Evolutionary conservation across 2,329 filamentous ascomycete genomes (phyloP).

Genomic region (Drechslera avenae): DNA sequence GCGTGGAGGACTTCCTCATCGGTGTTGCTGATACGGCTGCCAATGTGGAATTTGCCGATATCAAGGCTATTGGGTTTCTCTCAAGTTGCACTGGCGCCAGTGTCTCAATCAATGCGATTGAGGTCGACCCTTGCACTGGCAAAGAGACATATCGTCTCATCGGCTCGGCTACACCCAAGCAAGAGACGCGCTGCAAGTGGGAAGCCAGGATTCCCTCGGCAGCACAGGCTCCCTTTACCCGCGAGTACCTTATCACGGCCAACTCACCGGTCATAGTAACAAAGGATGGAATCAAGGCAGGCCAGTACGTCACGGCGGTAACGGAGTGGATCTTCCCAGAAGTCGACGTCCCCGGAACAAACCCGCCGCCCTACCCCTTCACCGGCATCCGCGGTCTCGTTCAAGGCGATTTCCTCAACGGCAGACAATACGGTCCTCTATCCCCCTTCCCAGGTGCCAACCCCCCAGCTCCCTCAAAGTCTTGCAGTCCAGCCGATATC

Average conservation of each 20-base stretch:
- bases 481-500: conserved; percentile 30
- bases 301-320: conserved; percentile 51
- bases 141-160: conserved; percentile 45
- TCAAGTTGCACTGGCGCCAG: conserved; percentile 44
- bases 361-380: conserved; percentile 35
- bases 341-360: conserved; percentile 47
- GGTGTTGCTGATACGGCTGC: conserved; percentile 46
- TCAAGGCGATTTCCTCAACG: not conserved
- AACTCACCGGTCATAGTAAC: conserved; percentile 43
- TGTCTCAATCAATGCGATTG: conserved; percentile 49
- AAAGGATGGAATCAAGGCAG: conserved; percentile 49
- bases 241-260: conserved; percentile 50
- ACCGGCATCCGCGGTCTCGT: not conserved
- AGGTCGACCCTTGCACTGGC: conserved; percentile 52
- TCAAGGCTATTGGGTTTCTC: conserved; percentile 44
- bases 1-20: conserved; percentile 52
- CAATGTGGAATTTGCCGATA: conserved; percentile 47
- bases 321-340: conserved; percentile 54
- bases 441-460: conserved; percentile 45
- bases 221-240: conserved; percentile 45
- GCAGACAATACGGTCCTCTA: conserved; percentile 46
- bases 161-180: conserved; percentile 40
- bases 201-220: conserved; percentile 40
- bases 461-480: conserved; percentile 34
- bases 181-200: conserved; percentile 50